Base-by-base conservation (phyloP, 495 filamentous ascomycete genomes). In the Neurospora sp. region DNA sequence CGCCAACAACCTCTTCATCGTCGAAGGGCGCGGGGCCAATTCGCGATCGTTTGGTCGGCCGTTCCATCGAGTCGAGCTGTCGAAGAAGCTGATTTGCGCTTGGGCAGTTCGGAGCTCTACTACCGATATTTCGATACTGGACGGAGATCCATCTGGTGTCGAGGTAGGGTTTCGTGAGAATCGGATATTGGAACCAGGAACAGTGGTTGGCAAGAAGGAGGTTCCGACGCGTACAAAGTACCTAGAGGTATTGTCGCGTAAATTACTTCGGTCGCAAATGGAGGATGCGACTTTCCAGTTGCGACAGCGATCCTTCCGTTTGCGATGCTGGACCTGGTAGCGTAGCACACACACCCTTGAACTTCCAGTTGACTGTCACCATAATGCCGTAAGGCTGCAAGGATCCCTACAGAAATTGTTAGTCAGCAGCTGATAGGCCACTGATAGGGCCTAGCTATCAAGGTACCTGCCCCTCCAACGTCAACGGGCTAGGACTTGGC, bases 31-130 rank as follows among this genome's bases (percentile, higher is more conserved):
- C 75, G 14, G 82, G 73, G 71, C 82, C 82, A 39, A 89, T 76
- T 74, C 87, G 86, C 44, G 83, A 82, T 76, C 88, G 85, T 76
- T 94, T 93, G 14, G 80, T 70, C 27, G 87, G 87, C 59, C 81
- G 85, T 71, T 91, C 88, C 88, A 91, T 91, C 54, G 14, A 38
- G 44, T 73, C 71, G 70, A 62, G 14, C n/a, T 70, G 54, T 66
- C 54, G 27, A 35, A 35, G 12, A 59, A 12, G 48, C 27, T 18
- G 54, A 3, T 35, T 66, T 66, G 27, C 54, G 54, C 54, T 14
- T 16, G 27, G 54, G 54, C 14, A 35, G 54, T 18, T 66, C 54
- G 54, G 54, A 35, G 54, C 54, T 35, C 54, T 35, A 66, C 54
- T 35, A 27, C 54, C 54, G 54, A 66, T 31, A 35, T 35, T 18